Percentiles rank a stretch among this genome's conserved stretches.
Conservation (phyloP, 768 basidiomycete species). For the Dioszegia crocea region DNA sequence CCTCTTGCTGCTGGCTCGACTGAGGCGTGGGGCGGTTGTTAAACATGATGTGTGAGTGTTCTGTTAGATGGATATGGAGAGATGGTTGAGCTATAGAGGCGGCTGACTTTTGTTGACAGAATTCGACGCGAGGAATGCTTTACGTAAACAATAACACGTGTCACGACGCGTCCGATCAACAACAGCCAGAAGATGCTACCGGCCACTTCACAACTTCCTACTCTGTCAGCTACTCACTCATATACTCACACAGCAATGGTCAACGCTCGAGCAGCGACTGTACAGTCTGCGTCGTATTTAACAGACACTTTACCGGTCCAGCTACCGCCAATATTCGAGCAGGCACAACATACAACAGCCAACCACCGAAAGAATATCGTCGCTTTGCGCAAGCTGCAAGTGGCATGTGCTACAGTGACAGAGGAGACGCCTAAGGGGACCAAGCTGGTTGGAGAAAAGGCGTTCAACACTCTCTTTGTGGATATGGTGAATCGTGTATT, state of each 20-base stretch:
- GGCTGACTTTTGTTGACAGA: not conserved
- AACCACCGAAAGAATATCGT: constrained; percentile 89
- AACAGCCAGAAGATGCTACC: no score
- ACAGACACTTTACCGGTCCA: constrained; percentile 35
- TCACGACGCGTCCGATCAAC: not conserved
- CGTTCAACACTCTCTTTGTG: constrained; percentile 66
- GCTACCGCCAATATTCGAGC: constrained; percentile 69
- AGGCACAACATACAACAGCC: constrained; percentile 66
- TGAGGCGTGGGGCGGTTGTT: not conserved
- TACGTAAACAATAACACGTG: constrained; percentile 1
- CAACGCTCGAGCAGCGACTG: not conserved
- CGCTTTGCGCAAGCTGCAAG: constrained; percentile 72
- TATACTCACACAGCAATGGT: constrained; percentile 8
- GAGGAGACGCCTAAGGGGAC: constrained; percentile 52
- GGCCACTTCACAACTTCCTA: not conserved
- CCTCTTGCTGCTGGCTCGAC: not conserved
- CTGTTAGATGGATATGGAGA: not conserved
- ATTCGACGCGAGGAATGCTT: not conserved
- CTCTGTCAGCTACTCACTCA: not conserved
- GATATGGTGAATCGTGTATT: constrained; percentile 61
- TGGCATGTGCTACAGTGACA: constrained; percentile 56
- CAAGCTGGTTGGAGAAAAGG: constrained; percentile 69
- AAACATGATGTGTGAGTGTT: not conserved
- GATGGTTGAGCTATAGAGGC: not conserved
- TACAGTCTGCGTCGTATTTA: constrained; percentile 27